Base-by-base conservation (phyloP, 2,329 filamentous ascomycete species). In the Ceratocystis cubensis region DNA sequence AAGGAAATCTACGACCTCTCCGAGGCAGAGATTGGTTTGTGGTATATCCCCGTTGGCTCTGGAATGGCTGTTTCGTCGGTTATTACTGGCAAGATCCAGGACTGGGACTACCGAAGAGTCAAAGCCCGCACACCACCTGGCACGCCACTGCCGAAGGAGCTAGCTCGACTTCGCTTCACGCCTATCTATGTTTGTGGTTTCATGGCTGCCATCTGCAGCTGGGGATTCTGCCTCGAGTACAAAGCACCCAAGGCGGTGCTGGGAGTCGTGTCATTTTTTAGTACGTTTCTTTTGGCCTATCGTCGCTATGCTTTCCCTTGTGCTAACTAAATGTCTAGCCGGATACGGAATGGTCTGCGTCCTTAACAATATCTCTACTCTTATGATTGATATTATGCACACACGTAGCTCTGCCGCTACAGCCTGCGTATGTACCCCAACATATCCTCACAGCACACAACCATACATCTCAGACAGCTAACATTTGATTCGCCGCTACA, bases 301-400 rank as follows among this genome's bases (percentile, higher is more conserved):
- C 17, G 33, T n/a, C 65, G 13, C 1, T 45, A 13, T 3, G 5
- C 5, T 22, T 50, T 20, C 5, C 15, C 41, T 30, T 63, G 3
- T 8, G 15, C 37, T 67, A 66, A 46, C 5, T n/a, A 3, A 22
- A 5, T 3, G 17, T 5, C 48, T 41, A 72, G 72, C 73, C 57
- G 73, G 73, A 20, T 74, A 71, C 63, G 72, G 71, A 0, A 73
- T 72, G 0, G 73, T 74, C 7, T 67, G 72, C 10, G 72, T 74
- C 2, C 71, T 74, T 2, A 74, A 74, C 66, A 71, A 72, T 0
- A 74, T 73, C 0, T 73, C 73, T 70, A 74, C 73, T 1, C 65
- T 74, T 17, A 72, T 74, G 70, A 73, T 74, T 61, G 72, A 74
- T 41, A 71, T 74, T 4, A 13, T 74, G 4, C 70, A 73, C 48